A percentile compares a stretch with the other conserved stretches of the same genome.
phyloP scores from a whole-genome alignment of 2,329 filamentous ascomycete species.

The Bipolaris sorokiniana region DNA sequence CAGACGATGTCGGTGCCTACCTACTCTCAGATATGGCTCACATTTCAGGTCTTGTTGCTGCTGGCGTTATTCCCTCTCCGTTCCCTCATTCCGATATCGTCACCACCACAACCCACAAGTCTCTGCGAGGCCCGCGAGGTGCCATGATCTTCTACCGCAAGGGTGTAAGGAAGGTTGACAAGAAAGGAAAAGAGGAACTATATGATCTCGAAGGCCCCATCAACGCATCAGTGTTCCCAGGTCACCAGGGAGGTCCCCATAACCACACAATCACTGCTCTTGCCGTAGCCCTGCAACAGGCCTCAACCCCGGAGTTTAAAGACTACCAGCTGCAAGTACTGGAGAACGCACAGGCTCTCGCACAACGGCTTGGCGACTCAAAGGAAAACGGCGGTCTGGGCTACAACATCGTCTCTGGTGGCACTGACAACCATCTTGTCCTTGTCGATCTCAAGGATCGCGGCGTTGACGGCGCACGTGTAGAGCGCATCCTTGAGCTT shows the following conservation, averaged over 20 bases:
- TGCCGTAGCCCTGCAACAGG: conserved; percentile 92
- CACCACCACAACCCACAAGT: conserved; percentile 99
- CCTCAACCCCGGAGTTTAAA: conserved; percentile 86
- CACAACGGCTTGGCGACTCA: conserved; percentile 71
- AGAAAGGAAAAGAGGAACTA: conserved; percentile 89
- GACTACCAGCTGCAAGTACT: conserved; percentile 91
- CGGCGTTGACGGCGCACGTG: conserved; percentile 83
- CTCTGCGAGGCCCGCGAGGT: conserved; percentile 92
- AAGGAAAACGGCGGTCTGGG: conserved; percentile 73
- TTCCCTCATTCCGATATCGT: conserved; percentile 95
- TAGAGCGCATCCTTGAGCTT: conserved; percentile 88
- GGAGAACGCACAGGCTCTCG: conserved; percentile 87
- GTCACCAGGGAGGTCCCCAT: conserved; percentile 96
- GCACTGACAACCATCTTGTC: conserved; percentile 97
- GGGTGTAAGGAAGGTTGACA: conserved; percentile 86
- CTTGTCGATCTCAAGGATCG: conserved; percentile 90
- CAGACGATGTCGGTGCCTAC: conserved; percentile 91
- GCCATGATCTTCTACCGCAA: conserved; percentile 99
- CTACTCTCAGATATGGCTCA: conserved; percentile 98
- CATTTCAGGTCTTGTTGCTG: conserved; percentile 94
- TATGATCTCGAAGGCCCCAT: conserved; percentile 95
- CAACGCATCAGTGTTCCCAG: conserved; percentile 96
- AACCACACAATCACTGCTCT: conserved; percentile 99
- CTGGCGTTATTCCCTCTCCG: conserved; percentile 89
- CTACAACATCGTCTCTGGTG: conserved; percentile 89